These are phyloP conservation scores for Zalaria obscura DNA, from an alignment of 2,329 filamentous ascomycete species.

Conservation along the genomic window DNA sequence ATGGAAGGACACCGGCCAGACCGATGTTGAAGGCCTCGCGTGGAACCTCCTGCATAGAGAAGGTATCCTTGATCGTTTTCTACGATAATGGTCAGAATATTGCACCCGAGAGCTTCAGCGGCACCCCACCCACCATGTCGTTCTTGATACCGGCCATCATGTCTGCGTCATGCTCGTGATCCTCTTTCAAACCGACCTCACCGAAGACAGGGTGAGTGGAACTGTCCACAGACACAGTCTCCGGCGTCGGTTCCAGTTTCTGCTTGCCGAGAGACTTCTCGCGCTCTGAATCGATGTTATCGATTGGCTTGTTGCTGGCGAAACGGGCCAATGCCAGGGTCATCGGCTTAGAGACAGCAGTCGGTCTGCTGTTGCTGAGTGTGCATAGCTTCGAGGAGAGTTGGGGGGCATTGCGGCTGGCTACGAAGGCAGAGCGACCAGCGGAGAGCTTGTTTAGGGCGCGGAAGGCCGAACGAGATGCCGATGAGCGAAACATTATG, in stretches of 20 bases:
- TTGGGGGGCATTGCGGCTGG: conserved; percentile 11
- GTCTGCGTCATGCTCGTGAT: conserved; percentile 22
- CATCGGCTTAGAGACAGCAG: conserved; percentile 20
- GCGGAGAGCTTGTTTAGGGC: conserved; percentile 19
- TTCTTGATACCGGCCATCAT: conserved; percentile 31
- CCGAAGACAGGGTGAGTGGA: conserved; percentile 24
- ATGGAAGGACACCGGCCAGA: conserved; percentile 41
- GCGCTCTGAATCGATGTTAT: conserved; percentile 39
- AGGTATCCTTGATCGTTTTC: conserved; percentile 35
- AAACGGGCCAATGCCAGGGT: conserved; percentile 10
- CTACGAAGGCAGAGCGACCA: conserved; percentile 12
- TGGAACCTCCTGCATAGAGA: conserved; percentile 30
- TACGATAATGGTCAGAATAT: conserved; percentile 12
- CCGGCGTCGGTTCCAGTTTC: conserved; percentile 45
- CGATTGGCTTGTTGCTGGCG: conserved; percentile 14
- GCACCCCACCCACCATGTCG: conserved; percentile 15
- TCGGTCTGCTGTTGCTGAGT: conserved; percentile 15
- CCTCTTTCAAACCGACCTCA: conserved; percentile 20
- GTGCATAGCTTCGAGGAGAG: conserved; percentile 30
- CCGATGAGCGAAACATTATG: conserved; percentile 30
- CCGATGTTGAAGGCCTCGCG: conserved; percentile 34
- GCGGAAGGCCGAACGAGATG: conserved; percentile 25
- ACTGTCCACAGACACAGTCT: conserved; percentile 46
- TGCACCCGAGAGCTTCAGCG: not conserved
- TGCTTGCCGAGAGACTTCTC: conserved; percentile 41